Evolutionary conservation across 2,329 filamentous ascomycete species (phyloP), one percentile per base, ranked within the genome.

Genomic region (Talaromyces pinophilus): DNA sequence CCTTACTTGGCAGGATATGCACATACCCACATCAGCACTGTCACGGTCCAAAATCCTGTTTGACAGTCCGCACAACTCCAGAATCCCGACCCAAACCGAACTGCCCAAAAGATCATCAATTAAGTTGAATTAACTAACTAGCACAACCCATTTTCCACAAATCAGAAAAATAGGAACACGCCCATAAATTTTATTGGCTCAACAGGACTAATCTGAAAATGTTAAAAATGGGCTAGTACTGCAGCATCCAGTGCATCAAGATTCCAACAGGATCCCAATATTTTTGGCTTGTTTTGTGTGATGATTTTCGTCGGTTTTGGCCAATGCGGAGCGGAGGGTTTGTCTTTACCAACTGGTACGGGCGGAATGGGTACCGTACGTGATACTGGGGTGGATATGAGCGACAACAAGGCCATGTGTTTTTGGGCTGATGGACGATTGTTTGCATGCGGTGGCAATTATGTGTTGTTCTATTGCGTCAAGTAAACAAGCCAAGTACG

Each of bases 141-240:
- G 59, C 42, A 28, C 46, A 55, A 30, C 15, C 13, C 35, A 22
- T 44, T 55, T 55, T 55, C 44, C 35, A 44, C 48, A 52, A 63
- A 63, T 55, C 48, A 63, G 40, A 63, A 55, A 63, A 63, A 42
- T 55, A 19, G 6, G 35, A 55, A n/a, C 48, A 63, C 48, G 48
- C 38, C 35, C 22, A 63, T 44, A 44, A 63, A 33, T 35, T 35
- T 19, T 44, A 63, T 42, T 63, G 61, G 61, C 7, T 13, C 7
- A 40, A 44, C 52, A 22, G 10, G 52, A 22, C 2, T 1, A 33
- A 33, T 33, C 30, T 8, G 30, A 10, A 25, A 57, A 38, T 57
- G 8, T 5, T 8, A 28, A 28, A 25, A 46, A 46, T 35, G 33
- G 8, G 44, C 44, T 48, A 13, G 33, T n/a, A 40, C 33, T 57